Conservation (phyloP, 2,329 filamentous ascomycete genomes). For the Alternaria incomplexa region DNA sequence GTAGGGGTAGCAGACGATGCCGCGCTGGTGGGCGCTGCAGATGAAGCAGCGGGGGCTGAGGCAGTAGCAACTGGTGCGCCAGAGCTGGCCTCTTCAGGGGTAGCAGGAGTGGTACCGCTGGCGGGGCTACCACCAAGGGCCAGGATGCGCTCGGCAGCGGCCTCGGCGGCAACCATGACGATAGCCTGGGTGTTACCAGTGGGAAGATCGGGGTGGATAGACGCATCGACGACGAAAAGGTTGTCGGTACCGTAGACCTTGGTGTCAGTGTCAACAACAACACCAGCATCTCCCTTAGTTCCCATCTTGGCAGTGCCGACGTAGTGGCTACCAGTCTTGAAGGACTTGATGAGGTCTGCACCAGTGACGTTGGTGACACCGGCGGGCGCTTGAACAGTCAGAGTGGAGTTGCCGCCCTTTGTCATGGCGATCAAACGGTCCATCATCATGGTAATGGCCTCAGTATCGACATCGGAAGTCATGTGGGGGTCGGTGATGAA, state of each 20-base stretch:
- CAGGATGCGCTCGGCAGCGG: conserved; percentile 61
- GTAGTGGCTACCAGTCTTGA: conserved; percentile 47
- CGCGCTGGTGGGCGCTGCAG: conserved; percentile 1
- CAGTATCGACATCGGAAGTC: conserved; percentile 53
- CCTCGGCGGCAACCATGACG: conserved; percentile 69
- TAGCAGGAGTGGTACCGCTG: neutral
- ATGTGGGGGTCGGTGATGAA: conserved; percentile 59
- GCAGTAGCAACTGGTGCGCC: neutral
- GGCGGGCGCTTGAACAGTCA: conserved; percentile 42
- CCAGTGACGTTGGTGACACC: conserved; percentile 51
- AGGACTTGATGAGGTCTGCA: conserved; percentile 42
- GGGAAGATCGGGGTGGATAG: conserved; percentile 68
- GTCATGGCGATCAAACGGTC: conserved; percentile 52
- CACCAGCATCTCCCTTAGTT: conserved; percentile 47
- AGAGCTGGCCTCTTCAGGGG: conserved; percentile 10
- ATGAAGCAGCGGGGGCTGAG: neutral
- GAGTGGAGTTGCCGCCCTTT: conserved; percentile 32
- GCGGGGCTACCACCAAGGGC: conserved; percentile 44
- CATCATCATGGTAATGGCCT: conserved; percentile 53
- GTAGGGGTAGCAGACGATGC: conserved; percentile 5
- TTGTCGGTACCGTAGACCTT: conserved; percentile 55
- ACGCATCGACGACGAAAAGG: conserved; percentile 55
- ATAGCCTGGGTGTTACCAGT: conserved; percentile 72
- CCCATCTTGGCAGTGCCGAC: conserved; percentile 63
- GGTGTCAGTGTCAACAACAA: conserved; percentile 48